phyloP scores from a whole-genome alignment of 352 stramenopile genomes.

The Thalassiosira oceanica region DNA sequence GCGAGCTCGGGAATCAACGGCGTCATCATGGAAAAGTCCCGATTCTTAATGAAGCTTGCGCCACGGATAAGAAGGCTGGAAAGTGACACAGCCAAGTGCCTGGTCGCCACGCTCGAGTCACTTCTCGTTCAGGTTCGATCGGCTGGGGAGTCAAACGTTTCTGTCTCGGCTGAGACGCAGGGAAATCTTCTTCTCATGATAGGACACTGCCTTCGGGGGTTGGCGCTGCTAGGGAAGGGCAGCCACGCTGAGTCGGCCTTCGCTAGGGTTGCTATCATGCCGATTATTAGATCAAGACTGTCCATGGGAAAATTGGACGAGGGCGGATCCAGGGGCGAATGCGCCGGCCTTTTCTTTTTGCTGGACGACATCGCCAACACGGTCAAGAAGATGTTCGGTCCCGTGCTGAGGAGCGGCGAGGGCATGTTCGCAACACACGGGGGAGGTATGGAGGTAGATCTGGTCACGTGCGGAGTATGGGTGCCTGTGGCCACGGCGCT shows the following conservation, averaged over 20 bases:
- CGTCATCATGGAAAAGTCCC: constrained; percentile 63
- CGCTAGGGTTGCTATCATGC: constrained; percentile 74
- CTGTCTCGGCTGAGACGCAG: not conserved
- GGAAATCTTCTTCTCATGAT: constrained; percentile 49
- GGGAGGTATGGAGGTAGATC: constrained; percentile 61
- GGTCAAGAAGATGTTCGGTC: constrained; percentile 56
- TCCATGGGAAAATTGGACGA: constrained; percentile 78
- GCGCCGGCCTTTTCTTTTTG: constrained; percentile 65
- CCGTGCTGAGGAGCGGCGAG: constrained; percentile 62
- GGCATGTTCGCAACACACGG: constrained; percentile 57
- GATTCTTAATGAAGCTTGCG: constrained; percentile 76
- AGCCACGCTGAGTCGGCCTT: constrained; percentile 69
- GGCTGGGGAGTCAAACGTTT: constrained; percentile 13
- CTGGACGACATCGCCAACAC: constrained; percentile 70
- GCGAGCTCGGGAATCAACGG: constrained; percentile 29
- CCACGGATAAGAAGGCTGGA: constrained; percentile 74
- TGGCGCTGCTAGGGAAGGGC: constrained; percentile 54
- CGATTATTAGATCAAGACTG: constrained; percentile 71
- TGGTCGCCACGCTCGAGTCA: constrained; percentile 56
- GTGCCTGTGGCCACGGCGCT: constrained; percentile 74
- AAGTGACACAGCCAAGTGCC: constrained; percentile 49
- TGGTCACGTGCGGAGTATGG: constrained; percentile 78
- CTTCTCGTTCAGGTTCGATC: constrained; percentile 49
- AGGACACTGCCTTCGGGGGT: constrained; percentile 67
- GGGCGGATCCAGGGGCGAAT: constrained; percentile 74